Evolutionary conservation across 257 asterid genomes (phyloP).

Genomic region (Ilex aquifolium): DNA sequence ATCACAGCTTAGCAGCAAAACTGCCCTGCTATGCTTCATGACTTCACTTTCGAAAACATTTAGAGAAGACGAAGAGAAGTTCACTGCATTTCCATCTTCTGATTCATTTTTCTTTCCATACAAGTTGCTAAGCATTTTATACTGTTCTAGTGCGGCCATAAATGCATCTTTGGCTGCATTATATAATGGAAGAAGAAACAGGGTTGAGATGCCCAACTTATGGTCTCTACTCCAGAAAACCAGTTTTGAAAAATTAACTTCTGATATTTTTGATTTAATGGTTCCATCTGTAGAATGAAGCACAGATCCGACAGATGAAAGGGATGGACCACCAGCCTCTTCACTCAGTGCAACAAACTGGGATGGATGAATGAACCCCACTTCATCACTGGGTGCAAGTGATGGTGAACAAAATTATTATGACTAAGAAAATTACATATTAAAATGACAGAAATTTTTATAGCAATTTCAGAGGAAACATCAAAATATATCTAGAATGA

Average conservation of each 20-base stretch:
- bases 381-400: slow-evolving; percentile 59
- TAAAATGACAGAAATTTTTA: background rate
- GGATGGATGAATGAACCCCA: slow-evolving; percentile 85
- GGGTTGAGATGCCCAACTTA: slow-evolving; percentile 77
- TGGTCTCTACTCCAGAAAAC: slow-evolving; percentile 64
- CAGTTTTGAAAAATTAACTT: slow-evolving; percentile 17
- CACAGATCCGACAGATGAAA: slow-evolving; percentile 15
- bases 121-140: slow-evolving; percentile 23
- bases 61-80: slow-evolving; percentile 11
- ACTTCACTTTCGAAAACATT: slow-evolving; percentile 42
- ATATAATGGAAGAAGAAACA: slow-evolving; percentile 54
- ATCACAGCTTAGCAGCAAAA: slow-evolving; percentile 77
- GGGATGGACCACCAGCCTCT: slow-evolving; percentile 25
- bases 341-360: slow-evolving; percentile 53
- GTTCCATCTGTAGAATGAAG: slow-evolving; percentile 17
- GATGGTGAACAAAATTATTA: slow-evolving; percentile 5
- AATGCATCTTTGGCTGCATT: slow-evolving; percentile 66
- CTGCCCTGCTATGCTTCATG: slow-evolving; percentile 82
- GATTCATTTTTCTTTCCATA: slow-evolving; percentile 17
- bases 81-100: slow-evolving; percentile 20
- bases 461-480: slow-evolving; percentile 1
- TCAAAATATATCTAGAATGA: background rate
- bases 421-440: background rate
- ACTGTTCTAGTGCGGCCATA: slow-evolving; percentile 42
- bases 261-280: slow-evolving; percentile 13